These are phyloP conservation scores for Tephrocybe rancida DNA, from an alignment of 768 basidiomycete genomes.

Conservation along the genomic window DNA sequence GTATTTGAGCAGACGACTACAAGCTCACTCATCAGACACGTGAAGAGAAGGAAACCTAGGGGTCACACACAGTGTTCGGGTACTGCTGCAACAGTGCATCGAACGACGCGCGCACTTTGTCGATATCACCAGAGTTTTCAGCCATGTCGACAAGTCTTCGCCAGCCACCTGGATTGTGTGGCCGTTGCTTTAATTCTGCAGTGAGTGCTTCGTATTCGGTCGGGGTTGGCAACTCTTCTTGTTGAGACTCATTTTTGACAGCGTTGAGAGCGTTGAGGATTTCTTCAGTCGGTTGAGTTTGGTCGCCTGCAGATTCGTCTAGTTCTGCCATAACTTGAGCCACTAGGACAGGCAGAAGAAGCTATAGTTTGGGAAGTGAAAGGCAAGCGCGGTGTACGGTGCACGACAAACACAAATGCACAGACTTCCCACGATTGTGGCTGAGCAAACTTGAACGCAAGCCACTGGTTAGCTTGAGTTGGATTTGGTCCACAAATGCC, in stretches of 20 bases:
- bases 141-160: conserved; percentile 76
- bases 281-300: conserved; percentile 36
- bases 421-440: conserved; percentile 12
- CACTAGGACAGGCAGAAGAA: conserved; percentile 7
- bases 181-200: conserved; percentile 63
- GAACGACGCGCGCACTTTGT: conserved; percentile 80
- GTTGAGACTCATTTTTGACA: conserved; percentile 29
- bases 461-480: not conserved
- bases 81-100: conserved; percentile 82
- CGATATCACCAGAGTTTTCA: conserved; percentile 75
- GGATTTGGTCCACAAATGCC: no score
- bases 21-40: conserved; percentile 11
- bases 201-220: conserved; percentile 72
- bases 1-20: conserved; percentile 83
- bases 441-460: not conserved
- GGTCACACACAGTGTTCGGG: conserved; percentile 84
- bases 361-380: conserved; percentile 3
- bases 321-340: conserved; percentile 12
- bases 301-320: conserved; percentile 24
- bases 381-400: not conserved
- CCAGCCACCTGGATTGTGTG: conserved; percentile 80
- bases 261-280: conserved; percentile 34
- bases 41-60: conserved; percentile 10
- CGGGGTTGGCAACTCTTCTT: conserved; percentile 37
- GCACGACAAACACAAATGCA: not conserved